Evolutionary conservation across 805 yeast species (phyloP).

Genomic region (Ogataea pignaliae): DNA sequence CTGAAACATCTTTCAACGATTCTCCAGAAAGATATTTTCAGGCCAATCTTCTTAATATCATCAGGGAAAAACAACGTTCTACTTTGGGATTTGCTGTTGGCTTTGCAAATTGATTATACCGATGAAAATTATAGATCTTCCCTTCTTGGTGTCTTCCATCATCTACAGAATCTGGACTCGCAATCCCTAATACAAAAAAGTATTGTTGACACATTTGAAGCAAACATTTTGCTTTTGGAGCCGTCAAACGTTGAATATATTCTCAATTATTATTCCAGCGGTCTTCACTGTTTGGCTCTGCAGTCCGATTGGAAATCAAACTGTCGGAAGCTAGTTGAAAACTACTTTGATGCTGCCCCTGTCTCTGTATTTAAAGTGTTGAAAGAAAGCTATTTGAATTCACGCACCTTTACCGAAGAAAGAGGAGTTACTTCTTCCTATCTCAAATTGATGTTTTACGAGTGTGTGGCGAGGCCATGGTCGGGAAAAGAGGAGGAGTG

Average conservation of each 20-base stretch:
- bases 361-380: slow-evolving; percentile 18
- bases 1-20: slow-evolving; percentile 1
- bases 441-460: slow-evolving; percentile 13
- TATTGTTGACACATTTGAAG: slow-evolving; percentile 16
- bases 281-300: slow-evolving; percentile 51
- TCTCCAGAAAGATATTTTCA: neutral
- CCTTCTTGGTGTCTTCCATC: slow-evolving; percentile 11
- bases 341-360: slow-evolving; percentile 34
- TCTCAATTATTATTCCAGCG: slow-evolving; percentile 42
- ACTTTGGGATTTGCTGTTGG: slow-evolving; percentile 13
- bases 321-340: slow-evolving; percentile 38
- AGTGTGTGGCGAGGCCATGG: slow-evolving; percentile 5
- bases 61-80: slow-evolving; percentile 1
- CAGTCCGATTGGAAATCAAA: slow-evolving; percentile 49
- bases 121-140: neutral
- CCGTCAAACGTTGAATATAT: slow-evolving; percentile 30
- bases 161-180: slow-evolving; percentile 11
- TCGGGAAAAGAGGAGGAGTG: neutral
- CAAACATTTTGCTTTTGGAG: slow-evolving; percentile 13
- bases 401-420: slow-evolving; percentile 14
- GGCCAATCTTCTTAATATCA: slow-evolving; percentile 5
- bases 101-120: neutral
- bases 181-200: slow-evolving; percentile 5
- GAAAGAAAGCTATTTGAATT: slow-evolving; percentile 12
- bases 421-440: slow-evolving; percentile 10